Evolutionary conservation across 1,139 yeast species (phyloP), one percentile per base, ranked within the genome.

Genomic region (Sugiyamaella neomexicana): DNA sequence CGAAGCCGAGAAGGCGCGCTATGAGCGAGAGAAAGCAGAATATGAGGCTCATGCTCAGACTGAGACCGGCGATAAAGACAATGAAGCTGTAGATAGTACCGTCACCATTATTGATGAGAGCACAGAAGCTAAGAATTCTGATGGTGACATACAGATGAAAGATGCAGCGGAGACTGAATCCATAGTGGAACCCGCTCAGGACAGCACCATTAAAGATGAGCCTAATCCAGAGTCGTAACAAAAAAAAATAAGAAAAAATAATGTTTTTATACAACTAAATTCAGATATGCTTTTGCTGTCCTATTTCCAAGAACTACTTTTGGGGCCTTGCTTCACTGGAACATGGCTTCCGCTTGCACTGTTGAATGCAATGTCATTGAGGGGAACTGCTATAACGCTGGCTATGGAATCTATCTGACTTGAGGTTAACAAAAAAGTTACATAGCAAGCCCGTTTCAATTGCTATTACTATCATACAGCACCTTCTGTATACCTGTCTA

Each of bases 1-100:
- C 66, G 95, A 85, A 66, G 89, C 85, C 55, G 97, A 89, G 62
- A 83, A 86, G 65, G 79, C 79, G 54, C 80, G 95, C 63, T 89
- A 88, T 66, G 82, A 82, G 54, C 78, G 76, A 51, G 96, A 89
- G 66, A 83, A 89, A 86, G 80, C 76, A 46, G 81, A 77, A 31
- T 89, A 87, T 62, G 80, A 77, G 49, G 61, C 65, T 40, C 66
- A 62, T 2, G n/a, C 23, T 12, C 34, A 29, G 16, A n/a, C 34
- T 10, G 55, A 27, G 23, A 2, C 48, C 10, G 27, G 40, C 6
- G 29, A 15, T 6, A 12, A 9, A 13, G 34, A 42, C 12, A 29
- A 29, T 5, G 47, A 40, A 6, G 36, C 15, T 13, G 9, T 25
- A 6, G 44, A 40, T 13, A 23, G 20, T 10, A 50, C 41, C 16